phyloP scores from a whole-genome alignment of 805 yeast genomes.

The Ogataea siamensis region DNA sequence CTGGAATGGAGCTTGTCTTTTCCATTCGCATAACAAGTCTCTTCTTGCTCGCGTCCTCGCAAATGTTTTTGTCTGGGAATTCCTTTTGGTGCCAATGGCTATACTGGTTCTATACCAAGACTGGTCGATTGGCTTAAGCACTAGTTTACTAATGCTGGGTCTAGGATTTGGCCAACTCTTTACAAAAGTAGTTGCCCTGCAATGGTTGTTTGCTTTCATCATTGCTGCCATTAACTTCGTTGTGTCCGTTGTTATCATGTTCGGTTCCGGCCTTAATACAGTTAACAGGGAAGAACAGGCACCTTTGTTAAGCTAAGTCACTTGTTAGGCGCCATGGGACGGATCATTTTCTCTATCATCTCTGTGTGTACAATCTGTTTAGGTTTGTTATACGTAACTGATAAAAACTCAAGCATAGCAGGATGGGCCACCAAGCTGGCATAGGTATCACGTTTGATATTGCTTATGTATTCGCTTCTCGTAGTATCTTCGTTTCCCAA shows the following conservation, averaged over 20 bases:
- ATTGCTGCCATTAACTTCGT: conserved; percentile 59
- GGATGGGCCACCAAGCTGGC: conserved; percentile 62
- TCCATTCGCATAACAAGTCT: conserved; percentile 53
- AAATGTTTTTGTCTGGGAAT: conserved; percentile 75
- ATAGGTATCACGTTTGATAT: conserved; percentile 65
- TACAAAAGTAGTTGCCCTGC: conserved; percentile 69
- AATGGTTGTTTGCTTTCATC: conserved; percentile 80
- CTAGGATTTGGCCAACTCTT: conserved; percentile 69
- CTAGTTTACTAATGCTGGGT: conserved; percentile 59
- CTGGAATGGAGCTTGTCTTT: conserved; percentile 83
- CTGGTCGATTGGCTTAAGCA: conserved; percentile 64
- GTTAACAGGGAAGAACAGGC: conserved; percentile 32
- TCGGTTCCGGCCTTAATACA: conserved; percentile 33
- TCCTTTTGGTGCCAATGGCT: conserved; percentile 60
- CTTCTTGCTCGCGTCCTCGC: conserved; percentile 67
- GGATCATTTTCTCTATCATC: conserved; percentile 41
- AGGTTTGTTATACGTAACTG: conserved; percentile 52
- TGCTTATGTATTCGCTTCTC: conserved; percentile 64
- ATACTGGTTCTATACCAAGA: conserved; percentile 62
- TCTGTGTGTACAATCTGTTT: conserved; percentile 31
- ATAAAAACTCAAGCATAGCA: conserved; percentile 48
- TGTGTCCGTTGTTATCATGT: conserved; percentile 46
- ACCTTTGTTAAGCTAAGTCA: conserved; percentile 29
- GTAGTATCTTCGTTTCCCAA: conserved; percentile 74
- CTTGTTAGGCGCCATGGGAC: conserved; percentile 22